Evolutionary conservation across 495 filamentous ascomycete species (phyloP).

Genomic region (Achaetomiella virescens): DNA sequence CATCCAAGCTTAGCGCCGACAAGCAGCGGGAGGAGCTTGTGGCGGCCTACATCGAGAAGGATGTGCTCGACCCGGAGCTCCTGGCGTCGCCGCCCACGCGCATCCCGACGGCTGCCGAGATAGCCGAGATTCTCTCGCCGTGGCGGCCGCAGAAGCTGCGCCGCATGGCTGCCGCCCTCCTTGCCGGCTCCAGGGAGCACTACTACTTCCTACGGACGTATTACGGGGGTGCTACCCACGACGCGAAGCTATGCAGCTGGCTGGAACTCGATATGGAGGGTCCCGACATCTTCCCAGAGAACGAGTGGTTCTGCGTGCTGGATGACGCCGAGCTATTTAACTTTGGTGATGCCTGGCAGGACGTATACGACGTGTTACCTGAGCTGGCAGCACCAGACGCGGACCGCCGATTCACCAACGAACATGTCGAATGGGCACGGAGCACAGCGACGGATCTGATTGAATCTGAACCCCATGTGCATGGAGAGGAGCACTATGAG

Average conservation of each 20-base stretch:
- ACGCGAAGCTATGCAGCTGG: not conserved
- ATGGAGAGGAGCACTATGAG: no score
- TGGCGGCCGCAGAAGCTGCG: not conserved
- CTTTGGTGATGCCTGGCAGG: no score
- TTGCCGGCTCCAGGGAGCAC: not conserved
- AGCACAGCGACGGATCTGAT: no score
- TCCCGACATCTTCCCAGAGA: no score
- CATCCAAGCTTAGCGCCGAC: not conserved
- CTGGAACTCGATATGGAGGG: no score
- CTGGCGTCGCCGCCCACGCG: not conserved
- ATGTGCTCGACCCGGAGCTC: not conserved
- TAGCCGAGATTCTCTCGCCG: not conserved
- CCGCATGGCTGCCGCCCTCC: not conserved
- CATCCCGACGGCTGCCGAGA: not conserved
- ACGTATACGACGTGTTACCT: no score
- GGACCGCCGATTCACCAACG: no score
- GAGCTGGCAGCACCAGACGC: no score
- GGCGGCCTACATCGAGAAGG: not conserved
- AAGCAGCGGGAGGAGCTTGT: not conserved
- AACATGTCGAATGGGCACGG: no score
- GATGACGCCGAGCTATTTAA: no score
- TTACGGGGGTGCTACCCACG: not conserved
- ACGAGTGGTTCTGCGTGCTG: no score
- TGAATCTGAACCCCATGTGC: no score
- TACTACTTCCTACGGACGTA: not conserved